Percentiles rank a stretch among this genome's conserved stretches.
Conservation (phyloP, 345 rosid genomes). For the Populus pruinosa region DNA sequence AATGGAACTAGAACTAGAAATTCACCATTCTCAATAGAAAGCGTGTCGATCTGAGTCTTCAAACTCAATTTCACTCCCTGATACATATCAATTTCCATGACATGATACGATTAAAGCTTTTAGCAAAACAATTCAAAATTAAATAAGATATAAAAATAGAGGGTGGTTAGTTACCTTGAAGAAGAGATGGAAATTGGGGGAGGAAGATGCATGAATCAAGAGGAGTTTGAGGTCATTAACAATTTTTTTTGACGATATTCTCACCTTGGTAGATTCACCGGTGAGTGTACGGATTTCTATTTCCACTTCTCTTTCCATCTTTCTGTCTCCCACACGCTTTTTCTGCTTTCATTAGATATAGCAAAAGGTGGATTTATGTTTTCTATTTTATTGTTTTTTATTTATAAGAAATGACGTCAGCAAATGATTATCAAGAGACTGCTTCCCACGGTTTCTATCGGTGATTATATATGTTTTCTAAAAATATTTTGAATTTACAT, state of each 20-base stretch:
- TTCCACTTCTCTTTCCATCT: slow-evolving; percentile 34
- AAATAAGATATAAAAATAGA: background rate
- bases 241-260: slow-evolving; percentile 32
- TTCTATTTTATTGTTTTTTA: too few relatives aligned
- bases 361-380: too few relatives aligned
- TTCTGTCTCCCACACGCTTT: background rate
- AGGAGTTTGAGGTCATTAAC: slow-evolving; percentile 57
- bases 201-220: slow-evolving; percentile 58
- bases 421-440: too few relatives aligned
- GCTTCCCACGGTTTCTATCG: too few relatives aligned
- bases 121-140: background rate
- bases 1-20: slow-evolving; percentile 67
- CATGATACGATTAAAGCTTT: too few relatives aligned
- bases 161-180: slow-evolving; percentile 49
- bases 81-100: slow-evolving; percentile 1
- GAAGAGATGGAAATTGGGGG: slow-evolving; percentile 70
- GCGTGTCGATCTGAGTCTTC: slow-evolving; percentile 35
- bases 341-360: background rate
- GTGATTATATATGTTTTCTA: too few relatives aligned
- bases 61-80: slow-evolving; percentile 64
- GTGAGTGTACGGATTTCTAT: slow-evolving; percentile 57
- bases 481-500: too few relatives aligned
- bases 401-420: too few relatives aligned
- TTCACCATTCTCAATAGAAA: slow-evolving; percentile 41
- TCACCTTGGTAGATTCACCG: slow-evolving; percentile 52